A percentile compares a stretch with the other conserved stretches of the same genome.
These are phyloP conservation scores for Trichothecium roseum DNA, from an alignment of 2,329 filamentous ascomycete genomes.

Conservation along the genomic window DNA sequence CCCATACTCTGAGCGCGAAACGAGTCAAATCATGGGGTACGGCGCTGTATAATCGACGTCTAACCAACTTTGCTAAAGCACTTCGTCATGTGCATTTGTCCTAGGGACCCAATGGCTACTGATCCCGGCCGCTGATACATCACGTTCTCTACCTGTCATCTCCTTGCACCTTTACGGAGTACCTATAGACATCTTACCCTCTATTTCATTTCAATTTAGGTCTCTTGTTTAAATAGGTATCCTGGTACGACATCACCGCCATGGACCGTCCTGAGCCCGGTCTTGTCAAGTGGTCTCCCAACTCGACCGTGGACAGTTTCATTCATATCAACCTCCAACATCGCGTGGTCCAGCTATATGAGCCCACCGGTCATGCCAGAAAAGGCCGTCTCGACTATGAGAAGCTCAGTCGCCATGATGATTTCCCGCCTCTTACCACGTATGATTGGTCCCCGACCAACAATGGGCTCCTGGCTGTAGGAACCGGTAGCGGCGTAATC, in stretches of 20 bases:
- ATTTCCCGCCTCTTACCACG: constrained; percentile 52
- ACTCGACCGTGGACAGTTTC: constrained; percentile 46
- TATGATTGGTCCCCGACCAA: constrained; percentile 57
- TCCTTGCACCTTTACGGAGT: neutral
- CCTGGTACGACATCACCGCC: constrained; percentile 1
- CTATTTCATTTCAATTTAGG: no score
- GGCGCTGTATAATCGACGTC: no score
- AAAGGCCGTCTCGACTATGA: constrained; percentile 46
- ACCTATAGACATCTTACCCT: neutral
- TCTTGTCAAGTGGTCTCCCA: constrained; percentile 57
- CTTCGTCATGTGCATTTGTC: neutral
- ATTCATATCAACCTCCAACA: constrained; percentile 56
- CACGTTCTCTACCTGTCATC: neutral
- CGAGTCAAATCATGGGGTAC: no score
- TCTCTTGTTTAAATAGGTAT: no score
- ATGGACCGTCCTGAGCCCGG: constrained; percentile 53
- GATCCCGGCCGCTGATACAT: constrained; percentile 3
- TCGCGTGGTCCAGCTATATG: constrained; percentile 51
- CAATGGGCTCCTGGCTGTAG: constrained; percentile 62
- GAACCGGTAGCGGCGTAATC: constrained; percentile 65
- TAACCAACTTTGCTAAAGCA: no score
- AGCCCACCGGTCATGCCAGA: constrained; percentile 49
- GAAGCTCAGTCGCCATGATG: constrained; percentile 48
- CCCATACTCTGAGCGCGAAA: no score
- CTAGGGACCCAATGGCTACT: constrained; percentile 3